Base-by-base conservation (phyloP, 192 early-diverging fungal genomes). In the Radiomyces spectabilis region DNA sequence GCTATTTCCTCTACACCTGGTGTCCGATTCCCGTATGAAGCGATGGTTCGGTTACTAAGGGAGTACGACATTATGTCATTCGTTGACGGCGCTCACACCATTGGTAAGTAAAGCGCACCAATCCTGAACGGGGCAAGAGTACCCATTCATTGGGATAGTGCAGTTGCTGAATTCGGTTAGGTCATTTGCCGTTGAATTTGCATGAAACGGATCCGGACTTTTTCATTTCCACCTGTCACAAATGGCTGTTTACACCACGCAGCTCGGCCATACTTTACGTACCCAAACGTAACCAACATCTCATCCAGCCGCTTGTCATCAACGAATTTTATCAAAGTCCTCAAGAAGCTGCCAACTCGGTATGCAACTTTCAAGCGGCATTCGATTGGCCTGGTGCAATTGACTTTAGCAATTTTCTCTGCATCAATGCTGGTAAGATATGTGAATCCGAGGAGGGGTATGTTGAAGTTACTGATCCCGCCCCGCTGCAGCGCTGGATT, bases 81-180 rank as follows among this genome's bases (percentile, higher is more conserved):
- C 51, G 66, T 87, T 12, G 85, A 87, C 57, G 85, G 78, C 33
- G 84, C 85, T 6, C 85, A 87, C 53, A 59, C 80, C 18, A 75
- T 87, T 41, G 63, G 63, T 61, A 61, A 55, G 7, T 27, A 13
- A 0, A 26, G 1, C 9, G 7, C 25, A 8, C n/a, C 22, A 27
- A 33, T 3, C n/a, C n/a, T n/a, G 33, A 49, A 29, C 12, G 7
- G 21, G 13, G 15, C 2, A 8, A 16, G 8, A 4, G 4, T n/a
- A n/a, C n/a, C n/a, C n/a, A n/a, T n/a, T n/a, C n/a, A n/a, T n/a
- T n/a, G n/a, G n/a, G n/a, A n/a, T n/a, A n/a, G n/a, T n/a, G n/a
- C n/a, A n/a, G n/a, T n/a, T n/a, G n/a, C n/a, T n/a, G n/a, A 19
- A 6, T 18, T n/a, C 32, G 1, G 4, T 10, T 44, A 55, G 54